These are phyloP conservation scores for Immersiporthe knoxdaviesiana DNA, from an alignment of 2,329 filamentous ascomycete genomes.

Conservation along the genomic window DNA sequence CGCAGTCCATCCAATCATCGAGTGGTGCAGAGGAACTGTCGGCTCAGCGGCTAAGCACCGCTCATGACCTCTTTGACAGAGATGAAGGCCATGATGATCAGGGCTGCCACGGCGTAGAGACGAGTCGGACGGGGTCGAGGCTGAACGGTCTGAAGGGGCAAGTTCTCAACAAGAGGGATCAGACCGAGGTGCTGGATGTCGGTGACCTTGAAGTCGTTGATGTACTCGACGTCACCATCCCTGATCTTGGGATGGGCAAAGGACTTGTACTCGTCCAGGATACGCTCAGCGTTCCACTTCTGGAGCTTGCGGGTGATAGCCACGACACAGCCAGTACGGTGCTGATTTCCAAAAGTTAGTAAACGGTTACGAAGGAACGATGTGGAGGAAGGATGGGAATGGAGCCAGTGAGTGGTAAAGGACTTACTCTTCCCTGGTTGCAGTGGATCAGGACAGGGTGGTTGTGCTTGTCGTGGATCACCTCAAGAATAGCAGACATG, in stretches of 20 bases:
- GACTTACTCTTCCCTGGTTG: constrained; percentile 79
- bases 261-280: constrained; percentile 73
- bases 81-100: constrained; percentile 14
- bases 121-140: constrained; percentile 35
- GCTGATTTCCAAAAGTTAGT: constrained; percentile 50
- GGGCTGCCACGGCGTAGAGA: constrained; percentile 14
- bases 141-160: constrained; percentile 35
- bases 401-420: too few relatives aligned
- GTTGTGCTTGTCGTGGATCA: constrained; percentile 73
- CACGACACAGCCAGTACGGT: constrained; percentile 88
- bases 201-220: constrained; percentile 52
- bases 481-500: constrained; percentile 71
- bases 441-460: constrained; percentile 87
- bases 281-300: constrained; percentile 64
- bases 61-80: background rate
- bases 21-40: background rate
- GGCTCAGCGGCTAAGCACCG: constrained; percentile 19
- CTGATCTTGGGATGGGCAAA: constrained; percentile 66
- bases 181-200: constrained; percentile 31
- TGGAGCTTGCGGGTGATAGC: constrained; percentile 75
- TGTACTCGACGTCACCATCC: constrained; percentile 63
- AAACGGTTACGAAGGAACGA: background rate
- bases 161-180: constrained; percentile 18
- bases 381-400: constrained; percentile 4
- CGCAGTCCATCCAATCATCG: background rate